Evolutionary conservation across 805 yeast genomes (phyloP).

Genomic region (Metschnikowia cerradonensis): DNA sequence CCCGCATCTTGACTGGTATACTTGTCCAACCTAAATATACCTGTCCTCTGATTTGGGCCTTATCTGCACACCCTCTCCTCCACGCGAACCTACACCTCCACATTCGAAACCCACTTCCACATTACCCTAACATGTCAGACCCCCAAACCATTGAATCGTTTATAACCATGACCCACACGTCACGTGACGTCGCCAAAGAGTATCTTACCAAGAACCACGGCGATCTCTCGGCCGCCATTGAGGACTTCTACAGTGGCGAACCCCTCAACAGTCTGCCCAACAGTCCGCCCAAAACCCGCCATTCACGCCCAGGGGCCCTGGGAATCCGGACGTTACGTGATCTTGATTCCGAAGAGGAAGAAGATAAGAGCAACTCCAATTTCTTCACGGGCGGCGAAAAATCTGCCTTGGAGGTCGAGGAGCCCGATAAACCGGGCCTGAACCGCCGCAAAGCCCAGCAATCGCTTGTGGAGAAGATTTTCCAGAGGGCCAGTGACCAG

Average conservation of each 20-base stretch:
- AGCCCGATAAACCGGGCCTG: conserved; percentile 50
- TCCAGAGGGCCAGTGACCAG: conserved; percentile 54
- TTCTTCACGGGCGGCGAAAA: conserved; percentile 71
- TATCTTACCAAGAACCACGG: conserved; percentile 34
- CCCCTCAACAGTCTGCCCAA: background rate
- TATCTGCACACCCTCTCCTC: too few relatives aligned
- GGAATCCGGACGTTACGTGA: conserved; percentile 39
- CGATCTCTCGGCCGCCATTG: conserved; percentile 38
- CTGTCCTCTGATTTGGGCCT: too few relatives aligned
- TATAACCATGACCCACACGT: conserved; percentile 32
- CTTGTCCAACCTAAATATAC: too few relatives aligned
- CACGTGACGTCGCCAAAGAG: conserved; percentile 36
- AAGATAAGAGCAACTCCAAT: conserved; percentile 50
- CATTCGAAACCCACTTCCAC: too few relatives aligned
- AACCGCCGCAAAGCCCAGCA: conserved; percentile 27
- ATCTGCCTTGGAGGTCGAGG: conserved; percentile 75
- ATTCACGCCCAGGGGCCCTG: conserved; percentile 6
- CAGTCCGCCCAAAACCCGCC: too few relatives aligned
- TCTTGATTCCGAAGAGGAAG: conserved; percentile 46
- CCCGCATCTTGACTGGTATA: too few relatives aligned
- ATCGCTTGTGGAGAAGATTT: conserved; percentile 62
- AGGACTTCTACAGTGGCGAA: conserved; percentile 34
- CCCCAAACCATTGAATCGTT: conserved; percentile 28
- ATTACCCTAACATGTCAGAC: conserved; percentile 16
- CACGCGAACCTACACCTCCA: too few relatives aligned